phyloP scores from a whole-genome alignment of 139 green algal species.

The Edaphochlamys debaryana region DNA sequence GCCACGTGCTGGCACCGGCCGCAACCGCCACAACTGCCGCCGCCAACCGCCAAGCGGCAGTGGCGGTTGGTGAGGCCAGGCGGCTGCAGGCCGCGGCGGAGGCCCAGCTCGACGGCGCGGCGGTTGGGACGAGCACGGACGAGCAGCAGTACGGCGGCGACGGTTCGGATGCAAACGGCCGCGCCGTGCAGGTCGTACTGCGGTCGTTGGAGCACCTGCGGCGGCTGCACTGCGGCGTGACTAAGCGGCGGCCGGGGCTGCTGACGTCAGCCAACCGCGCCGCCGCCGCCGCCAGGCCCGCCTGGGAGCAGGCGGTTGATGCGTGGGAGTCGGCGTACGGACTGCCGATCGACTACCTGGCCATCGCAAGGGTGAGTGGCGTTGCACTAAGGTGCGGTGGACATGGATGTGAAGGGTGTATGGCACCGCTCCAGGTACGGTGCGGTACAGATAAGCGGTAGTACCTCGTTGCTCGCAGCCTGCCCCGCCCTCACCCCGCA shows the following conservation, averaged over 20 bases:
- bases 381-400: too few relatives aligned
- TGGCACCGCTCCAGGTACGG: too few relatives aligned
- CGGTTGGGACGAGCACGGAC: neutral
- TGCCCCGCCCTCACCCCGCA: neutral
- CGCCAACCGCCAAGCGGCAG: neutral
- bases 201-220: slow-evolving; percentile 66
- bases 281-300: too few relatives aligned
- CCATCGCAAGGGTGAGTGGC: slow-evolving; percentile 68
- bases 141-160: neutral
- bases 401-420: too few relatives aligned
- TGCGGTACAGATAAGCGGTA: too few relatives aligned
- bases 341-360: slow-evolving; percentile 80
- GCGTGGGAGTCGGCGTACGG: slow-evolving; percentile 74
- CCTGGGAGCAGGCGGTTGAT: slow-evolving; percentile 19
- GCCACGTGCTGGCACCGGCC: neutral
- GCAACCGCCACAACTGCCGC: neutral
- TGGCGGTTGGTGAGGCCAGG: neutral
- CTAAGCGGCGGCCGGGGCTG: slow-evolving; percentile 13
- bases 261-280: too few relatives aligned
- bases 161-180: slow-evolving; percentile 9
- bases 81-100: neutral
- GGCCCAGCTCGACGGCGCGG: neutral
- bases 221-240: slow-evolving; percentile 44
- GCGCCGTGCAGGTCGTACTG: slow-evolving; percentile 67
- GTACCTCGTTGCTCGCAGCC: too few relatives aligned